Evolutionary conservation across 345 rosid species (phyloP), one percentile per base, ranked within the genome.

Genomic region (Acer yangbiense): DNA sequence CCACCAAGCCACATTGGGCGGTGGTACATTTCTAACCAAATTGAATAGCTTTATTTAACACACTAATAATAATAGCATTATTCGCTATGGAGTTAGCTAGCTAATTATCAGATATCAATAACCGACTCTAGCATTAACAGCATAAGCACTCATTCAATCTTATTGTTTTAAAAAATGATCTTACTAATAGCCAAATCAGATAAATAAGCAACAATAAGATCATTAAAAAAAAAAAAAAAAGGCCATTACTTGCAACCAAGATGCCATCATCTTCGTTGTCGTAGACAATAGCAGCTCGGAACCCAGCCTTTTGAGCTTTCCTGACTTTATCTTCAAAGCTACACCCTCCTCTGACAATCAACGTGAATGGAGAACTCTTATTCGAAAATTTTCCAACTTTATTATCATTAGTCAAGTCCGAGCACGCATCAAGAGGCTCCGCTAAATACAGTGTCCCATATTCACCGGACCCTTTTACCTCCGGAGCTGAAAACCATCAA

Each of bases 301-400:
- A 96, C 18, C 98, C 94, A 12, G 98, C 97, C 83, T 76, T 85
- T 66, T 96, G 99, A 1, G 90, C 99, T 60, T 81, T 87, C 81
- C 98, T 88, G 48, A 93, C 94, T 90, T 96, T 96, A 3, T 94
- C 93, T 68, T 96, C 98, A 46, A 96, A 96, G 83, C 93, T 87
- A 77, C 99, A 96, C 2, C 88, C 91, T 76, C 97, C 99, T 87
- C 99, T 89, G 62, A 89, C 69, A 60, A 92, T 85, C 83, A 96
- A 79, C 68, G 86, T 92, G 69, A 91, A 94, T 14, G 86, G 82
- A 3, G 92, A 87, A 78, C 85, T 83, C 64, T 39, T 27, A 69
- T 89, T 89, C 5, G 81, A 76, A 83, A 70, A 69, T 1, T 79
- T 82, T 55, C 82, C 83, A 3, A 85, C 89, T 69, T 84, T 71